A percentile compares a stretch with the other conserved stretches of the same genome.
Conservation (phyloP, 1,139 yeast species). For the Nematodospora anomalae region DNA sequence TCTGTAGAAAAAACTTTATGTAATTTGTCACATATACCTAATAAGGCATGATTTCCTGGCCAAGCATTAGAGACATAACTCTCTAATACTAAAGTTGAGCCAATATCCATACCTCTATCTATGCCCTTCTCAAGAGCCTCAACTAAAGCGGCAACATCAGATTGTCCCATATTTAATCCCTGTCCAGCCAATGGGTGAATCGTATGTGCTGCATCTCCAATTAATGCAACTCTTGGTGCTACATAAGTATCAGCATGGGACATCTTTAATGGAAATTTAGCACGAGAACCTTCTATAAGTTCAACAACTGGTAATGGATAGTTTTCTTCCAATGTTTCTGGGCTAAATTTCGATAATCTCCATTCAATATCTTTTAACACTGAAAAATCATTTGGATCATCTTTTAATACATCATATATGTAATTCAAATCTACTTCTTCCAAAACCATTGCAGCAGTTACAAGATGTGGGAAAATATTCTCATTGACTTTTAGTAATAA, state of each 20-base stretch:
- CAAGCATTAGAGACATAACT: slow-evolving; percentile 82
- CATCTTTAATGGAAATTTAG: slow-evolving; percentile 83
- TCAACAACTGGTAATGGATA: slow-evolving; percentile 68
- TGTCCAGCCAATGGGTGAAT: slow-evolving; percentile 98
- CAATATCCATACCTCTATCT: slow-evolving; percentile 83
- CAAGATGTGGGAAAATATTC: slow-evolving; percentile 63
- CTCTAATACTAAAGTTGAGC: slow-evolving; percentile 78
- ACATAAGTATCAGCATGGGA: slow-evolving; percentile 91
- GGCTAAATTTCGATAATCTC: slow-evolving; percentile 54
- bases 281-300: slow-evolving; percentile 67
- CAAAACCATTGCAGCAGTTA: slow-evolving; percentile 84
- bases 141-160: slow-evolving; percentile 76
- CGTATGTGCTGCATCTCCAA: slow-evolving; percentile 98
- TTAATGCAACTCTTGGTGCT: slow-evolving; percentile 79
- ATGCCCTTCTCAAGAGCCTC: slow-evolving; percentile 69
- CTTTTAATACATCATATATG: slow-evolving; percentile 31
- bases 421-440: slow-evolving; percentile 48
- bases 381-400: slow-evolving; percentile 43
- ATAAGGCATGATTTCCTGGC: slow-evolving; percentile 72
- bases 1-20: slow-evolving; percentile 85
- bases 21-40: slow-evolving; percentile 89
- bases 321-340: slow-evolving; percentile 51
- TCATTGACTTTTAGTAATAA: slow-evolving; percentile 59
- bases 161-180: slow-evolving; percentile 98
- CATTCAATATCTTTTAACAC: slow-evolving; percentile 69